Base-by-base conservation (phyloP, 2,329 filamentous ascomycete genomes). In the Coleophoma eucalyptorum region DNA sequence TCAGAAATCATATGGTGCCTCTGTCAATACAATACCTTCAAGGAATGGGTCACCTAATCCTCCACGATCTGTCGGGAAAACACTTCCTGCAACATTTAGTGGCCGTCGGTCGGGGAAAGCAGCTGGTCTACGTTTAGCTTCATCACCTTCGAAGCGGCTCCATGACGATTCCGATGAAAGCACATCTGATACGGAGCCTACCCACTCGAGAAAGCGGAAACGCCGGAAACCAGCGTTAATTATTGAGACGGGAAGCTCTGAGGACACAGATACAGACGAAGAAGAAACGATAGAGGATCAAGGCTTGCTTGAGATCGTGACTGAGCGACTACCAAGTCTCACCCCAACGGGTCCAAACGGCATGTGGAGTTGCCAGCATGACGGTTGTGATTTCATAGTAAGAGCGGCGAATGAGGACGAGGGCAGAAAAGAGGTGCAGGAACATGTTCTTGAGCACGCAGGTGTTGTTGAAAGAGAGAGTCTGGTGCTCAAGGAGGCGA, bases 311-410 rank as follows among this genome's bases (percentile, higher is more conserved):
- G 15, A 31, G 21, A 42, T 54, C 4, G 40, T 38, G 42, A 32
- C 54, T 34, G 33, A 81, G 49, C 73, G 67, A 44, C 58, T 80
- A 11, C 79, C 78, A 0, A 74, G 76, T 4, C 68, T 70, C 7
- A 67, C 65, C 3, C 74, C 80, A 0, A 71, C 74, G 33, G 83
- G 80, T 0, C 79, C 81, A 0, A 75, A 82, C 52, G 79, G 84
- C 48, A 82, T 81, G 0, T 90, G 86, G 86, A 72, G 71, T 1
- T 90, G 87, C 60, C 77, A 78, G 4, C 75, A 86, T 54, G 79
- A 82, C 11, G 83, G 78, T 20, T 90, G 87, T 60, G 70, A 70
- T 35, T 83, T 83, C 58, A 74, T 84, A 38, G 81, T 89, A 11
- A 83, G 84, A 54, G 77, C 76, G 2, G 81, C 81, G n/a, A 77